Conservation (phyloP, 257 asterid species). For the Gentiana macrophylla region DNA sequence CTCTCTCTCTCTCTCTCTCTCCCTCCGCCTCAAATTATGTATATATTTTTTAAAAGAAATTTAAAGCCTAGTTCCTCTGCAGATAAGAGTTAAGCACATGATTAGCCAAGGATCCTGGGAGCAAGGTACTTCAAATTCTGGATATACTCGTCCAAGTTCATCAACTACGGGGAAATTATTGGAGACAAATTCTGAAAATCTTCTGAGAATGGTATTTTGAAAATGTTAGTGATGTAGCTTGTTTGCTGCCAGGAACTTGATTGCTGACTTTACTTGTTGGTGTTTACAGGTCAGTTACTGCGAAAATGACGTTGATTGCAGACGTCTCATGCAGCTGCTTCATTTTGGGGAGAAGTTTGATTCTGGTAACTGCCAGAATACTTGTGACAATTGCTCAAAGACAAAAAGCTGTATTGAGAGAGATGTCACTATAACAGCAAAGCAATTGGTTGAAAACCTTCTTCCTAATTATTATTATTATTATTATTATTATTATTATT, state of each 20-base stretch:
- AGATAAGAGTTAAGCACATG: constrained; percentile 97
- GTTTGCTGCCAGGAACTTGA: neutral
- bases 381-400: constrained; percentile 92
- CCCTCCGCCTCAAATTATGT: neutral
- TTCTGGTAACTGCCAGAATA: constrained; percentile 62
- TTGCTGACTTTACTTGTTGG: constrained; percentile 9
- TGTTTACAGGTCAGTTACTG: constrained; percentile 84
- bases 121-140: constrained; percentile 50
- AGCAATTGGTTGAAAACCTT: constrained; percentile 60
- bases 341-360: constrained; percentile 98
- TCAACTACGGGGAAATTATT: constrained; percentile 62
- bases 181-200: constrained; percentile 90
- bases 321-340: constrained; percentile 86
- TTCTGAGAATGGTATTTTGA: constrained; percentile 66
- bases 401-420: constrained; percentile 58
- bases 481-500: neutral
- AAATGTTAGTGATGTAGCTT: neutral
- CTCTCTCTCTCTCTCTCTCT: too few species aligned
- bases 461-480: neutral
- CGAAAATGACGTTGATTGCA: constrained; percentile 88
- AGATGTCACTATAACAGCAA: constrained; percentile 71
- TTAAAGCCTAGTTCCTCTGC: constrained; percentile 11
- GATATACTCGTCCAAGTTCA: constrained; percentile 41
- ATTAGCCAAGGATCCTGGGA: constrained; percentile 72
- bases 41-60: neutral